phyloP scores from a whole-genome alignment of 2,329 filamentous ascomycete genomes.

The Aspergillus terreus region DNA sequence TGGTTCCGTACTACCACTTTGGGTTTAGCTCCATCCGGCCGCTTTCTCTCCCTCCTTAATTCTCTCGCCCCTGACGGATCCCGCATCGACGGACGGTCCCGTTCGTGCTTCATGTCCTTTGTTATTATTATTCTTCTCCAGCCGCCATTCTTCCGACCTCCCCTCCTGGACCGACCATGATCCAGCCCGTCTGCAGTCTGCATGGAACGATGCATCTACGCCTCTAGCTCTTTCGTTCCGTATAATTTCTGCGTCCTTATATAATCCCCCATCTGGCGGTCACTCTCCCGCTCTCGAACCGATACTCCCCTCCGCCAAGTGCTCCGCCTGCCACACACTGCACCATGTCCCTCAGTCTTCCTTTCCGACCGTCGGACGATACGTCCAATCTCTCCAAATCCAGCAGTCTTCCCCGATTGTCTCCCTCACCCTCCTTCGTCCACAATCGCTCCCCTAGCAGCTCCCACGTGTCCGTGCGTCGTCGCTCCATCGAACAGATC shows the following conservation, averaged over 20 bases:
- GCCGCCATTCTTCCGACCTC: no score
- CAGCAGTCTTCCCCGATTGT: slow-evolving; percentile 54
- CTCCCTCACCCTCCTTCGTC: slow-evolving; percentile 57
- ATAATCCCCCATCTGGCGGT: background rate
- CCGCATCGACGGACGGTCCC: no score
- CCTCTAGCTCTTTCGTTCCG: no score
- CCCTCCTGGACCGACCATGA: no score
- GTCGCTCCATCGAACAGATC: slow-evolving; percentile 35
- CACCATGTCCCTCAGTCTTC: slow-evolving; percentile 33
- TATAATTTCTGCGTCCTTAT: no score
- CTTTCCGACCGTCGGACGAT: slow-evolving; percentile 39
- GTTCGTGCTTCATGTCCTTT: no score
- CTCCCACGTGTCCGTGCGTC: slow-evolving; percentile 36
- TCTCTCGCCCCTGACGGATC: background rate
- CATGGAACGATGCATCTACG: no score
- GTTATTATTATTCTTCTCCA: no score
- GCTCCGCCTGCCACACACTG: background rate
- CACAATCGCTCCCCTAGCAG: slow-evolving; percentile 50
- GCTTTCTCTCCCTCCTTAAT: slow-evolving; percentile 9
- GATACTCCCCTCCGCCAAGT: background rate
- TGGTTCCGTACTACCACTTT: background rate
- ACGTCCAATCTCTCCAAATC: slow-evolving; percentile 34
- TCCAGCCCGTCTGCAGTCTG: no score
- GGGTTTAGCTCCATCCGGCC: slow-evolving; percentile 5
- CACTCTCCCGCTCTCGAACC: slow-evolving; percentile 1